Evolutionary conservation across 2,329 filamentous ascomycete species (phyloP), one percentile per base, ranked within the genome.

Genomic region (Trichophyton rubrum): DNA sequence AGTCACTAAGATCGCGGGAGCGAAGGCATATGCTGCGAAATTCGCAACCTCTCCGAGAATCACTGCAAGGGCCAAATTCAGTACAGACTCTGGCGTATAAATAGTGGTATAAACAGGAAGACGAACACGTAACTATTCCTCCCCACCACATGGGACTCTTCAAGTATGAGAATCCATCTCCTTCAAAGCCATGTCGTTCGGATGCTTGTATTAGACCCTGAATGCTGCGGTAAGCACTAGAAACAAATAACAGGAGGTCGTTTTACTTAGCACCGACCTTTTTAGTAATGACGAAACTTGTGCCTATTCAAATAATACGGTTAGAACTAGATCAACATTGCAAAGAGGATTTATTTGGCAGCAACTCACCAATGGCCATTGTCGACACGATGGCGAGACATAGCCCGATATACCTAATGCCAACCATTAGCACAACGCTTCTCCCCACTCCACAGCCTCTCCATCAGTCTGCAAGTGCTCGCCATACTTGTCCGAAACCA

Each of bases 201-300:
- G 89, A 89, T 65, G 90, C 89, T 74, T 96, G 88, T 74, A 91
- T 90, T 67, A 99, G 82, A 66, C 92, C 92, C 87, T 92, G 33
- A 13, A 38, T 58, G 58, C 62, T 58, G 51, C 45, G 24, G 59
- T 60, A 62, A 71, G 68, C 59, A 61, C 38, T 3, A 56, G 20
- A 51, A 58, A 47, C 38, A 59, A 41, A n/a, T 41, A 47, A 59
- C 6, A 33, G 27, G 20, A 60, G 17, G 17, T 58, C 62, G n/a
- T 9, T 5, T 20, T 33, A 20, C 2, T 20, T 33, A 20, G n/a
- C n/a, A 72, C 76, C 73, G 78, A 93, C 89, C 83, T 96, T 97
- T 78, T 99, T 99, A 56, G 95, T 99, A 70, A 99, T 96, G 67
- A 99, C 92, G 75, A 99, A 99, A 82, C 91, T 96, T 58, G 89